phyloP scores from a whole-genome alignment of 164 flowering plant species.

The Umbilicus rupestris region DNA sequence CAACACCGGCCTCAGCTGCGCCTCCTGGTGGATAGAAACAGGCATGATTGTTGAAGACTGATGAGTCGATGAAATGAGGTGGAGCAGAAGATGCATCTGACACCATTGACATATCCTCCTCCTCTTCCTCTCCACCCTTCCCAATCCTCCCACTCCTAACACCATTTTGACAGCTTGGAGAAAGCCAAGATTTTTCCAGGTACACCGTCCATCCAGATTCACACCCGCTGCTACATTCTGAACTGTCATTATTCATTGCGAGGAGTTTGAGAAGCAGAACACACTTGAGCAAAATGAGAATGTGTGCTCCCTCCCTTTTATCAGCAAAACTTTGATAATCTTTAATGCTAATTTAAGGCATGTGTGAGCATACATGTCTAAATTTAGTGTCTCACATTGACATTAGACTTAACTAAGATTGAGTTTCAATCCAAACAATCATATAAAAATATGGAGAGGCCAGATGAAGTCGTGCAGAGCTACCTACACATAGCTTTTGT shows the following conservation, averaged over 20 bases:
- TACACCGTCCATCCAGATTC: slow-evolving; percentile 95
- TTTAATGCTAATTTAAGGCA: slow-evolving; percentile 2
- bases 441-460: not conserved
- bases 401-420: not conserved
- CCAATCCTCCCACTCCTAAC: not conserved
- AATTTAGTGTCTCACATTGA: not conserved
- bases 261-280: not conserved
- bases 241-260: slow-evolving; percentile 18
- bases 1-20: not conserved
- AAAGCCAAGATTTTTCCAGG: slow-evolving; percentile 49
- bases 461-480: slow-evolving; percentile 1
- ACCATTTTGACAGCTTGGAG: slow-evolving; percentile 21
- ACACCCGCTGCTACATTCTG: slow-evolving; percentile 72
- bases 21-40: slow-evolving; percentile 15
- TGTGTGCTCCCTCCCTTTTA: slow-evolving; percentile 9
- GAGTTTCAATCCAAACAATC: not conserved
- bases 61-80: slow-evolving; percentile 47
- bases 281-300: slow-evolving; percentile 3
- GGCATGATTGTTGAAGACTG: slow-evolving; percentile 19
- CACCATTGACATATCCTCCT: slow-evolving; percentile 77
- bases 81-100: slow-evolving; percentile 99
- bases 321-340: not conserved
- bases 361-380: not conserved
- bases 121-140: slow-evolving; percentile 17
- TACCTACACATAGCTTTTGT: slow-evolving; percentile 2